Evolutionary conservation across 2,329 filamentous ascomycete genomes (phyloP), one percentile per base, ranked within the genome.

Genomic region (Sporothrix globosa): DNA sequence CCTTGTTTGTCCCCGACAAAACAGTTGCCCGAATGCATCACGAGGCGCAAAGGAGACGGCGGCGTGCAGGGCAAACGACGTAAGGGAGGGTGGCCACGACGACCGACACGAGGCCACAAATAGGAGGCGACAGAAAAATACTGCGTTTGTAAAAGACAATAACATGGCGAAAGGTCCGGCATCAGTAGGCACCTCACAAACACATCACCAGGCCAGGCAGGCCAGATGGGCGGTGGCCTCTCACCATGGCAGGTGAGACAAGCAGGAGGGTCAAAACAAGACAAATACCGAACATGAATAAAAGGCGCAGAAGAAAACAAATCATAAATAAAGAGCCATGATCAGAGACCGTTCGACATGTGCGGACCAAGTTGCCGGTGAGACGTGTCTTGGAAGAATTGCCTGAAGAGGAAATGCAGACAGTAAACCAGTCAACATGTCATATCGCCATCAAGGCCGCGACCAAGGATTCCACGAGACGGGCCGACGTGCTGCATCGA

Each of bases 31-130:
- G 9, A 44, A 44, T 61, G 17, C 58, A 46, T 46, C 58, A 65
- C 44, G 61, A 50, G 61, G 27, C 58, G 58, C 10, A 14, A 44
- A 7, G 14, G 41, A 44, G 11, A 17, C 41, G 41, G 41, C 41
- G 41, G 11, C 41, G 41, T 14, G 41, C 11, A 41, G 19, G 34
- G 41, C 39, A 44, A 27, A 17, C 14, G n/a, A 63, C 46, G 21
- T 21, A 6, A 19, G 44, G 58, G 58, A 61, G 58, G 39, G 58
- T 46, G 39, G 39, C 39, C 39, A 10, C 13, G n/a, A 13, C n/a
- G 6, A 46, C 39, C 58, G 60, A 48, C 60, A 65, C 44, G 41
- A 50, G 60, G 60, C 60, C 60, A 65, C 60, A 41, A 48, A 41
- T 65, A 50, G 24, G 60, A 65, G 17, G 44, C 6, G 60, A 65